Base-by-base conservation (phyloP, 208 protist genomes). In the Acanthamoeba royreba region DNA sequence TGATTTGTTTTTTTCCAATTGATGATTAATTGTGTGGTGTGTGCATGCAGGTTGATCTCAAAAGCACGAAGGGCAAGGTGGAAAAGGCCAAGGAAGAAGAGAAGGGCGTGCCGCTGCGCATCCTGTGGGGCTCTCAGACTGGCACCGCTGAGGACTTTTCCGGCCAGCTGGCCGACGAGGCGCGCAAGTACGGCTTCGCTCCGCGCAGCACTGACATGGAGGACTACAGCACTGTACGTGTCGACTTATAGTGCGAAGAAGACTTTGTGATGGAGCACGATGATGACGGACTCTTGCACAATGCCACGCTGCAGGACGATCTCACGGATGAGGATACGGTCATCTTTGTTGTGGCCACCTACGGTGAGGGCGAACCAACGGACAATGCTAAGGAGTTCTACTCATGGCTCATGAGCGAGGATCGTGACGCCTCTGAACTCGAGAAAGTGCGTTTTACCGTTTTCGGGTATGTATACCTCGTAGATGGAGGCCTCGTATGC, bases 331-430 rank as follows among this genome's bases (percentile, higher is more conserved):
- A 96, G 77, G n/a, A 35, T 2, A 33, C 96, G 2, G 94, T 93
- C n/a, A n/a, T 98, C 28, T 97, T 98, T 45, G 87, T 97, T 38
- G 79, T 97, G 40, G 97, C 97, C 1, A 98, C 97, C 15, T 98
- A 98, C 58, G 97, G 97, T 33, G 97, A 98, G 90, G 97, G 97
- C 40, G 97, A 98, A 79, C 97, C 97, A 17, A 98, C 97, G n/a
- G 97, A 98, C 91, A 97, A 97, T 53, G 96, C 97, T 22, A 90
- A 96, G 40, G 95, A 94, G 15, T 98, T 98, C 46, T 90, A 96
- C 93, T 83, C 97, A 40, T 97, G 93, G 93, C 42, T 97, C 17
- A 93, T 79, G 52, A 0, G 42, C 42, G 53, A 31, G 5, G 8
- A 52, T 15, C 40, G 40, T 35, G 94, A 94, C 9, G 8, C 28